Percentiles rank a stretch among this genome's conserved stretches.
Evolutionary conservation across 2,329 filamentous ascomycete species (phyloP).

Genomic region (Aspergillus novoparasiticus): DNA sequence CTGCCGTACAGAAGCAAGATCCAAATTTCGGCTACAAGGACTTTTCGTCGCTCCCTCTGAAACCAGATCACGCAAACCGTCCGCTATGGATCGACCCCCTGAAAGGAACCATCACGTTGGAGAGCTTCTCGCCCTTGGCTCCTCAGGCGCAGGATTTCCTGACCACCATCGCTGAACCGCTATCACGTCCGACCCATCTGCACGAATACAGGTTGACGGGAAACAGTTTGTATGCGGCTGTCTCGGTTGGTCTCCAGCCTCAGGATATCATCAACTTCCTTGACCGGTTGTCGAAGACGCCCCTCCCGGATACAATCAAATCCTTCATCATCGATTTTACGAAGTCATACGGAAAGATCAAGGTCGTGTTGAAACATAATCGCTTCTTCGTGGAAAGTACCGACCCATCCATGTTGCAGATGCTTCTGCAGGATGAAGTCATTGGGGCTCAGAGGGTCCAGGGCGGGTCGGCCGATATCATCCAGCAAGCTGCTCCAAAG

Average conservation of each 20-base stretch:
- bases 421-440: constrained; percentile 78
- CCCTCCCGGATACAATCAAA: constrained; percentile 77
- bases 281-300: constrained; percentile 85
- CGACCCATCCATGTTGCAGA: constrained; percentile 83
- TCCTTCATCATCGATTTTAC: constrained; percentile 81
- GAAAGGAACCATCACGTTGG: constrained; percentile 84
- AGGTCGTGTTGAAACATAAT: constrained; percentile 91
- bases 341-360: constrained; percentile 91
- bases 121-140: constrained; percentile 89
- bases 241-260: constrained; percentile 88
- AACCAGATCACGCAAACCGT: constrained; percentile 84
- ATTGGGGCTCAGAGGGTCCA: constrained; percentile 77
- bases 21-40: constrained; percentile 67
- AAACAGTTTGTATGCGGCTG: constrained; percentile 92
- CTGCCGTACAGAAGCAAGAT: constrained; percentile 47
- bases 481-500: constrained; percentile 79
- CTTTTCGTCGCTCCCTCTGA: constrained; percentile 79
- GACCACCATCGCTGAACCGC: constrained; percentile 91
- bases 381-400: constrained; percentile 92
- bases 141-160: constrained; percentile 90
- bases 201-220: constrained; percentile 93
- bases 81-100: constrained; percentile 92
- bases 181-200: constrained; percentile 84
- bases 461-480: constrained; percentile 71
- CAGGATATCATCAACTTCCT: constrained; percentile 88